Evolutionary conservation across 345 rosid species (phyloP).

Genomic region (Pistacia integerrima): DNA sequence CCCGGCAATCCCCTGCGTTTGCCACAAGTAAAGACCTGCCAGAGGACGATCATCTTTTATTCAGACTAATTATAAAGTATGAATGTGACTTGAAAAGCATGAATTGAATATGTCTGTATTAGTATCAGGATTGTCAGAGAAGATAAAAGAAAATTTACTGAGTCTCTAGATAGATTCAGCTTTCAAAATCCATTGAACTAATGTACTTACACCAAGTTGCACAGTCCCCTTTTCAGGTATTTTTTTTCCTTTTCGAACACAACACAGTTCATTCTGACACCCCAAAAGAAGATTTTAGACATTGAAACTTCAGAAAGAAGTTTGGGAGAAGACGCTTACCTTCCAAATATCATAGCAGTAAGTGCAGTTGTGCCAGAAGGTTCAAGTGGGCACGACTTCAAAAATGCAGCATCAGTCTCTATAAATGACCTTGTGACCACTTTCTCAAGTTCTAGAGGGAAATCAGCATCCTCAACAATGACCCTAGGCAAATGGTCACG

Average conservation of each 20-base stretch:
- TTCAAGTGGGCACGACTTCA: constrained; percentile 50
- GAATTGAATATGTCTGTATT: neutral
- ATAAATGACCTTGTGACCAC: constrained; percentile 66
- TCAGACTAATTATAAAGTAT: constrained; percentile 5
- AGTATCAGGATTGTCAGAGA: neutral
- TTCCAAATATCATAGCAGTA: constrained; percentile 81
- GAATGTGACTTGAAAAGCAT: neutral
- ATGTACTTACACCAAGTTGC: neutral
- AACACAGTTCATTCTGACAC: neutral
- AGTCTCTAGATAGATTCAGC: neutral
- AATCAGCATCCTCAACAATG: constrained; percentile 76
- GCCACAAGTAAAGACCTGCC: constrained; percentile 78
- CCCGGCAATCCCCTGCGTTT: constrained; percentile 92
- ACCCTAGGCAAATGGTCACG: constrained; percentile 78
- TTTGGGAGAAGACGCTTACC: constrained; percentile 33
- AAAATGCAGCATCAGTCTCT: constrained; percentile 75
- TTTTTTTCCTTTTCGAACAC: neutral
- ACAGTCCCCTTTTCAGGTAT: neutral
- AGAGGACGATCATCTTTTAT: constrained; percentile 12
- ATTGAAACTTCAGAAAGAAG: too few relatives aligned
- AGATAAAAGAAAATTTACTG: neutral
- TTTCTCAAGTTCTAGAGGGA: constrained; percentile 70
- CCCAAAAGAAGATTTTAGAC: too few relatives aligned
- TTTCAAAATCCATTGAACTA: neutral
- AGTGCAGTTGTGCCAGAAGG: constrained; percentile 92